A percentile compares a stretch with the other conserved stretches of the same genome.
phyloP scores from a whole-genome alignment of 345 rosid genomes.

The Aquilaria yunnanensis region DNA sequence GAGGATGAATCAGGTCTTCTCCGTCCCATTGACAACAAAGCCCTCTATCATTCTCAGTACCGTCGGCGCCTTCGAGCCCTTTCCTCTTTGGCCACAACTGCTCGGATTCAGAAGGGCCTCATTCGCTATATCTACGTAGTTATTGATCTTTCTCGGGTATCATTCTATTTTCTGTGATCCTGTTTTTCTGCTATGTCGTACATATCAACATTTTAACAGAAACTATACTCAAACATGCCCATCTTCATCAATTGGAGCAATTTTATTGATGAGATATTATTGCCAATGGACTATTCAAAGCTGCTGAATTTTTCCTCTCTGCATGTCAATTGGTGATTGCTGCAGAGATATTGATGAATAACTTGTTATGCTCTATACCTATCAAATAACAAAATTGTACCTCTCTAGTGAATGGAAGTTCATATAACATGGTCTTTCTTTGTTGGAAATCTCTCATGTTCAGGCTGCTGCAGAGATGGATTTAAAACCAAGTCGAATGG shows the following conservation, averaged over 20 bases:
- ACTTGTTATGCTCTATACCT: too few species aligned
- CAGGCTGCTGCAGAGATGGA: conserved; percentile 88
- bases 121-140: conserved; percentile 82
- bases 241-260: too few species aligned
- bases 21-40: conserved; percentile 64
- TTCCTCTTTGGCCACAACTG: conserved; percentile 43
- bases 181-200: not conserved
- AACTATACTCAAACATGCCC: not conserved
- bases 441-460: conserved; percentile 9
- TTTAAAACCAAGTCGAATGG: conserved; percentile 73
- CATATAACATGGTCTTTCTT: not conserved
- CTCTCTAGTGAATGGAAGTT: too few species aligned
- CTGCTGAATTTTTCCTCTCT: too few species aligned
- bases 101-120: conserved; percentile 89
- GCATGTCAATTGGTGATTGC: too few species aligned
- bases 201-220: not conserved
- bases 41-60: conserved; percentile 62
- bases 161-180: conserved; percentile 1
- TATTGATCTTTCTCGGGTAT: conserved; percentile 81
- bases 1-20: conserved; percentile 87
- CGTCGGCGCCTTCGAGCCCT: conserved; percentile 70
- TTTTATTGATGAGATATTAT: too few species aligned
- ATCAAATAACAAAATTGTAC: too few species aligned
- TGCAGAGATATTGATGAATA: too few species aligned
- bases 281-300: too few species aligned